Conservation (phyloP, 2,329 filamentous ascomycete species). For the Shiraia sp. region DNA sequence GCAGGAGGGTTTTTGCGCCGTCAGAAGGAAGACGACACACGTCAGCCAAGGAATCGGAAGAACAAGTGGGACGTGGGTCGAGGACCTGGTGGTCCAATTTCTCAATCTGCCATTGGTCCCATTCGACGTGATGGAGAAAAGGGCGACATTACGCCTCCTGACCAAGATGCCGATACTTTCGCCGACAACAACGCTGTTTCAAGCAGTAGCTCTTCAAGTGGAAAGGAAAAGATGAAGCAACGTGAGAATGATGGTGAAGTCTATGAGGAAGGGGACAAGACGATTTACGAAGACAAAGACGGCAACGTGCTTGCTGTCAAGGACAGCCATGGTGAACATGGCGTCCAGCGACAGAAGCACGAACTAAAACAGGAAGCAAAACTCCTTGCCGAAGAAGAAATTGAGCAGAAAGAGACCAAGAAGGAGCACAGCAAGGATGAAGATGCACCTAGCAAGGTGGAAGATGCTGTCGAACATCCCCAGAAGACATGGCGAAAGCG, state of each 20-base stretch:
- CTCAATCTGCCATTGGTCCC: conserved; percentile 86
- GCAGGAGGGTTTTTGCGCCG: conserved; percentile 80
- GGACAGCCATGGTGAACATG: conserved; percentile 48
- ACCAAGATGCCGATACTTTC: conserved; percentile 51
- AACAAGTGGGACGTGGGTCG: conserved; percentile 73
- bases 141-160: conserved; percentile 36
- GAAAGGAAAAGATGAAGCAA: conserved; percentile 38
- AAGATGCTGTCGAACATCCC: conserved; percentile 42
- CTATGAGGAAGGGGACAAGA: conserved; percentile 77
- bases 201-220: conserved; percentile 38
- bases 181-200: conserved; percentile 49
- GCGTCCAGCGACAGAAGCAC: conserved; percentile 64
- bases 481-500: conserved; percentile 49
- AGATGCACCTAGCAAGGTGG: conserved; percentile 42
- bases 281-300: conserved; percentile 82
- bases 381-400: conserved; percentile 58
- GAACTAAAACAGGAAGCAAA: conserved; percentile 58
- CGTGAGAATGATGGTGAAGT: conserved; percentile 60
- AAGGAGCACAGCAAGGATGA: conserved; percentile 52
- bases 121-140: conserved; percentile 42
- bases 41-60: conserved; percentile 59
- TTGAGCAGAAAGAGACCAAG: conserved; percentile 49
- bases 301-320: conserved; percentile 80
- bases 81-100: conserved; percentile 82
- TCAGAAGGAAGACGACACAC: conserved; percentile 73